These are phyloP conservation scores for Starmerella khaoyaiensis DNA, from an alignment of 805 yeast species.

Conservation along the genomic window DNA sequence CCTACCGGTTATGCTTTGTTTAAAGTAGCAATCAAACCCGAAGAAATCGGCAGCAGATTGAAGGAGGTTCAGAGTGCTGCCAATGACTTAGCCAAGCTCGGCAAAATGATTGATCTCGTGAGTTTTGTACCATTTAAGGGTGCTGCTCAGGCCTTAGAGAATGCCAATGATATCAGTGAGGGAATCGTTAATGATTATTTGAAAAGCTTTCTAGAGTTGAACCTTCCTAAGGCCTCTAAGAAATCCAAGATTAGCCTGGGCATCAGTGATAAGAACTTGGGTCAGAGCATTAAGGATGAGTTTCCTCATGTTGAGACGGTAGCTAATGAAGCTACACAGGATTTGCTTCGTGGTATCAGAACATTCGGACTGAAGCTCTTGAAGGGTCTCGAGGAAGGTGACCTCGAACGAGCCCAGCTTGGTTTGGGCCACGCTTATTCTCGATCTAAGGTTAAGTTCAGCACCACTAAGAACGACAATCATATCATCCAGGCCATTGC, in stretches of 20 bases:
- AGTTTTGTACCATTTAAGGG: conserved; percentile 98
- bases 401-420: conserved; percentile 92
- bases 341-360: conserved; percentile 88
- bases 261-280: conserved; percentile 86
- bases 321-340: conserved; percentile 86
- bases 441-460: conserved; percentile 96
- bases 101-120: conserved; percentile 84
- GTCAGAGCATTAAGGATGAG: conserved; percentile 87
- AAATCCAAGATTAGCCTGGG: conserved; percentile 55
- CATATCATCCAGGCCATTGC: conserved; percentile 99
- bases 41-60: conserved; percentile 79
- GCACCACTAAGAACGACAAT: conserved; percentile 96
- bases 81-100: conserved; percentile 71
- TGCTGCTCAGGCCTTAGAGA: conserved; percentile 97
- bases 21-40: conserved; percentile 87
- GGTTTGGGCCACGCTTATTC: conserved; percentile 99
- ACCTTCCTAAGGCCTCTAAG: conserved; percentile 66
- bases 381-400: conserved; percentile 87
- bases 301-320: conserved; percentile 84
- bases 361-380: conserved; percentile 76
- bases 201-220: conserved; percentile 77
- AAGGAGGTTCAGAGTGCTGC: conserved; percentile 90
- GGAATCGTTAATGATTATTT: conserved; percentile 90
- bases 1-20: conserved; percentile 97
- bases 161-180: conserved; percentile 94